These are phyloP conservation scores for Camellia japonica DNA, from an alignment of 148 eudicot genomes.

Conservation along the genomic window DNA sequence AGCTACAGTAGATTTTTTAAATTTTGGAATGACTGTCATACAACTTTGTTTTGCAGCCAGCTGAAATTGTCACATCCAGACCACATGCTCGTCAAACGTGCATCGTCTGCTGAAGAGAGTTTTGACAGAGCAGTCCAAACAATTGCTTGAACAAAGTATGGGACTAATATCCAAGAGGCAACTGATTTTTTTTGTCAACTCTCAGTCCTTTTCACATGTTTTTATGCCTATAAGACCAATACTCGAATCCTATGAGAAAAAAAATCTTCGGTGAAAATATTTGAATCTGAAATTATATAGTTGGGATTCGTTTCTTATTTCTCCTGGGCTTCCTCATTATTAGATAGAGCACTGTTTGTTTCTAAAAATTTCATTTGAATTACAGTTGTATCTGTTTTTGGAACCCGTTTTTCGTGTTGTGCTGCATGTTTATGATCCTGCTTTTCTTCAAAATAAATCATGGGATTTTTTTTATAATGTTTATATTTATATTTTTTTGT, in stretches of 20 bases:
- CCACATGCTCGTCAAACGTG: slow-evolving; percentile 64
- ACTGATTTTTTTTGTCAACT: not conserved
- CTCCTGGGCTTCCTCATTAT: not conserved
- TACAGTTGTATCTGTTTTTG: too few relatives aligned
- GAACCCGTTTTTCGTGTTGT: not conserved
- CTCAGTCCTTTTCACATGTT: not conserved
- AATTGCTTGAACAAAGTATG: slow-evolving; percentile 38
- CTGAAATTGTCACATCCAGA: slow-evolving; percentile 70
- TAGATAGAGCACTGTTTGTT: not conserved
- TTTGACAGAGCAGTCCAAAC: slow-evolving; percentile 77
- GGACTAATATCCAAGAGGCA: not conserved
- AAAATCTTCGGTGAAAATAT: not conserved
- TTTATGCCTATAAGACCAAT: not conserved
- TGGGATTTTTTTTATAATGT: not conserved
- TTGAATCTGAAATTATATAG: not conserved
- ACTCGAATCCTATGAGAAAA: not conserved
- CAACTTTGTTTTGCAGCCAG: slow-evolving; percentile 51
- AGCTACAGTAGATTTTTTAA: not conserved
- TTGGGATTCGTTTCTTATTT: not conserved
- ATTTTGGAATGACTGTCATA: not conserved
- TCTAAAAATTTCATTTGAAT: too few relatives aligned
- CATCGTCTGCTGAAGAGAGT: slow-evolving; percentile 58
- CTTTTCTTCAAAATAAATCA: too few relatives aligned
- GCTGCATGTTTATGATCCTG: not conserved
- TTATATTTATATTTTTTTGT: not conserved